Conservation (phyloP, 768 basidiomycete species). For the Steccherinum ochraceum region DNA sequence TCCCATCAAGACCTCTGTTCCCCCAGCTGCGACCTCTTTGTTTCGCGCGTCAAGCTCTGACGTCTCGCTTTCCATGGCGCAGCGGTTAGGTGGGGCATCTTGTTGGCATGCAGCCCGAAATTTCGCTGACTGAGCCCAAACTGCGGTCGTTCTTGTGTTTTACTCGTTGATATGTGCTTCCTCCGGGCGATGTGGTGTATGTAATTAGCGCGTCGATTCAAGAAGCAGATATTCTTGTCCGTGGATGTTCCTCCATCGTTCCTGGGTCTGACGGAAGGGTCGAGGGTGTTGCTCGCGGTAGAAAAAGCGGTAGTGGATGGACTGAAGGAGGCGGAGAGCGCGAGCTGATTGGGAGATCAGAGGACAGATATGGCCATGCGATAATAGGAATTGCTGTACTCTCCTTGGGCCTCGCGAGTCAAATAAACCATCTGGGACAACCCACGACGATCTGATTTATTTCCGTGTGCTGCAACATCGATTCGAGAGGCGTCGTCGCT, state of each 20-base stretch:
- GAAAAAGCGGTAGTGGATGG: slow-evolving; percentile 55
- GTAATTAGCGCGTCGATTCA: slow-evolving; percentile 50
- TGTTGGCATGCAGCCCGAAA: not conserved
- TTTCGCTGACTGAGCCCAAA: slow-evolving; percentile 7
- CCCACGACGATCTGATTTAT: too few relatives aligned
- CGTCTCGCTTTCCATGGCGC: slow-evolving; percentile 66
- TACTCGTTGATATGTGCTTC: slow-evolving; percentile 2
- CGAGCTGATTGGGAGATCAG: not conserved
- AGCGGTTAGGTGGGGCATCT: slow-evolving; percentile 60
- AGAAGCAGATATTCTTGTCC: slow-evolving; percentile 67
- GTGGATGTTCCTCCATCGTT: slow-evolving; percentile 45
- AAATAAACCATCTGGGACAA: not conserved
- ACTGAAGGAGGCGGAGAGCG: slow-evolving; percentile 31
- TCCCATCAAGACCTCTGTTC: slow-evolving; percentile 13
- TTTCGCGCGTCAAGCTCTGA: slow-evolving; percentile 59
- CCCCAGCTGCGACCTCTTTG: slow-evolving; percentile 51
- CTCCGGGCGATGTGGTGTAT: slow-evolving; percentile 7
- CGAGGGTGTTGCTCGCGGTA: slow-evolving; percentile 42
- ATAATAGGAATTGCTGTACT: too few relatives aligned
- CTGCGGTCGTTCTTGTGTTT: slow-evolving; percentile 3
- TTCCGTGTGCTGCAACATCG: too few relatives aligned
- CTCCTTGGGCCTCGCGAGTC: too few relatives aligned
- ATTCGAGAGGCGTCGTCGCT: not conserved
- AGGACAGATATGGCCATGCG: too few relatives aligned
- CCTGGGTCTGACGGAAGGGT: slow-evolving; percentile 40